Evolutionary conservation across 2,329 filamentous ascomycete genomes (phyloP).

Genomic region (Trichoderma citrinoviride): DNA sequence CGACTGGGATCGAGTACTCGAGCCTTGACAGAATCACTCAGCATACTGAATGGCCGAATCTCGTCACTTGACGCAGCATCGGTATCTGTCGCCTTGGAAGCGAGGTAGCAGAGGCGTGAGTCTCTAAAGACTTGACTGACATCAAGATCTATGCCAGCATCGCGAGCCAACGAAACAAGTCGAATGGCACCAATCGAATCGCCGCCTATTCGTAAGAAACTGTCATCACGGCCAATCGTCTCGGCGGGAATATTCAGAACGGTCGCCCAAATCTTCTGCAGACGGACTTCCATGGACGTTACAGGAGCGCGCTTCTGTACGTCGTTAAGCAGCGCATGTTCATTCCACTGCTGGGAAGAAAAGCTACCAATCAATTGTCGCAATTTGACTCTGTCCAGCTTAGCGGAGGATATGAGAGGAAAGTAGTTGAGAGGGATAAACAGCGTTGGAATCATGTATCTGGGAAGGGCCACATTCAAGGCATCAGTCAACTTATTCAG

Average conservation of each 20-base stretch:
- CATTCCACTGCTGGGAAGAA: constrained; percentile 16
- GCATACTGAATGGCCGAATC: neutral
- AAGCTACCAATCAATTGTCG: neutral
- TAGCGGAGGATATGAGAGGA: constrained; percentile 10
- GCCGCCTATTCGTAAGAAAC: constrained; percentile 16
- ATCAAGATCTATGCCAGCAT: neutral
- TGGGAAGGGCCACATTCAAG: neutral
- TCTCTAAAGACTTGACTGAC: constrained; percentile 8
- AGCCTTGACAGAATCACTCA: neutral
- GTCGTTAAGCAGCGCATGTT: constrained; percentile 29
- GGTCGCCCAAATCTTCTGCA: constrained; percentile 1
- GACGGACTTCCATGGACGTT: constrained; percentile 25
- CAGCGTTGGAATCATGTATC: constrained; percentile 11
- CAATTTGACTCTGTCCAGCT: constrained; percentile 20
- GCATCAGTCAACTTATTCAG: neutral
- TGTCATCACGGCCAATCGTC: neutral
- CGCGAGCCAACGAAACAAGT: neutral
- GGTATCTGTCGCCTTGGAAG: neutral
- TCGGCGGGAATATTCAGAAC: neutral
- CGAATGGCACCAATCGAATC: constrained; percentile 15
- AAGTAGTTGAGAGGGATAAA: constrained; percentile 6
- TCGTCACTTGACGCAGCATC: neutral
- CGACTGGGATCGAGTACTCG: neutral
- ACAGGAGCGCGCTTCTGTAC: constrained; percentile 14
- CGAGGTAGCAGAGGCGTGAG: neutral